A percentile compares a stretch with the other conserved stretches of the same genome.
Evolutionary conservation across 805 yeast species (phyloP).

Genomic region (Candida pseudofarinosa): DNA sequence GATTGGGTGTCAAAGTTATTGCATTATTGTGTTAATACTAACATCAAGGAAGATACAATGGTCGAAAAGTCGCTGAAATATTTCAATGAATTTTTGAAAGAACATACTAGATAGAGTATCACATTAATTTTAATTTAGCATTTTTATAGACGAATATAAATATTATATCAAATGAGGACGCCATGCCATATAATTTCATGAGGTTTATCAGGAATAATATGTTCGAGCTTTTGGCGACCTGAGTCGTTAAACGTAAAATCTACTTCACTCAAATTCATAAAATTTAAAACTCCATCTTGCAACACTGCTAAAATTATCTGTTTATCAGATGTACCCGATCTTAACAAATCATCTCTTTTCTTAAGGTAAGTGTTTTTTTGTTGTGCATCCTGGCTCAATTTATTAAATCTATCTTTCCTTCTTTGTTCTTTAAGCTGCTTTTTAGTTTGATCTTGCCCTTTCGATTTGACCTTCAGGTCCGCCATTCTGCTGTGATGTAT

Average conservation of each 20-base stretch:
- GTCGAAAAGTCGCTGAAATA: slow-evolving; percentile 1
- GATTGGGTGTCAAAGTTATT: slow-evolving; percentile 2
- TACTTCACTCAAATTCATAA: slow-evolving; percentile 49
- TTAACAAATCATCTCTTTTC: slow-evolving; percentile 39
- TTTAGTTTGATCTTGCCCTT: slow-evolving; percentile 18
- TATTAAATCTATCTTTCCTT: slow-evolving; percentile 24
- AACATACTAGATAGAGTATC: background rate
- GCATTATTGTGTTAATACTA: background rate
- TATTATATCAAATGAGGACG: background rate
- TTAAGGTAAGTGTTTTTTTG: slow-evolving; percentile 23
- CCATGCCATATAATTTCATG: slow-evolving; percentile 15
- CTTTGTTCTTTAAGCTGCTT: slow-evolving; percentile 19
- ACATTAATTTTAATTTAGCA: background rate
- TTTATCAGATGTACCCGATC: slow-evolving; percentile 45
- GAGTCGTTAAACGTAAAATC: slow-evolving; percentile 36
- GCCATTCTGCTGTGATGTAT: background rate
- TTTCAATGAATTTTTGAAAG: slow-evolving; percentile 2
- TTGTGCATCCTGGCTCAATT: slow-evolving; percentile 20
- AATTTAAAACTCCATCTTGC: slow-evolving; percentile 72
- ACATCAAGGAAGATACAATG: background rate
- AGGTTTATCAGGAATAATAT: slow-evolving; percentile 10
- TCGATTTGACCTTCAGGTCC: slow-evolving; percentile 5
- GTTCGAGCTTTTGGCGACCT: slow-evolving; percentile 12
- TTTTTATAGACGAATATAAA: background rate
- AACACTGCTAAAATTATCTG: slow-evolving; percentile 63